Base-by-base conservation (phyloP, 495 filamentous ascomycete species). In the Talaromyces stipitatus region DNA sequence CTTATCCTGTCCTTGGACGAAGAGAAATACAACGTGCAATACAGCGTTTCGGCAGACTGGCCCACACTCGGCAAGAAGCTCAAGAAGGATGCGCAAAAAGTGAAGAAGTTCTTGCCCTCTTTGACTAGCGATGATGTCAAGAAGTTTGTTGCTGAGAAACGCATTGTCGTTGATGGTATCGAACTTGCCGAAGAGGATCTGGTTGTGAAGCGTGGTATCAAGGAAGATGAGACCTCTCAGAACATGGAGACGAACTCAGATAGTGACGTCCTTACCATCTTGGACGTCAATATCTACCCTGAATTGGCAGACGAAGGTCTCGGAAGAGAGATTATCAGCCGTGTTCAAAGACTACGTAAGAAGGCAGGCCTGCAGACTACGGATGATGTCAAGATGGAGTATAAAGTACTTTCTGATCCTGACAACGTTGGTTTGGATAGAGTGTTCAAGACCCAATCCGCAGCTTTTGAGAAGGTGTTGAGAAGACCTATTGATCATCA, bases 51-150 rank as follows among this genome's bases (percentile, higher is more conserved):
- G 27, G 94, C 90, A 8, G 94, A 98, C 71, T 97, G 92, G 89
- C 87, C 92, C 2, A 89, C 86, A 0, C 80, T 98, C 32, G 94
- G 94, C 58, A 96, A 96, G 82, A 97, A 97, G 74, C 78, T 97
- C 54, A 95, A 90, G 80, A 97, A 95, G 74, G 94, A 92, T 63
- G 88, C 86, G 51, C 83, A 84, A 61, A 90, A 84, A 69, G 91
- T 97, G 54, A 92, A 91, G 76, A 95, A 94, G 68, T 91, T 89
- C 16, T 75, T 98, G 41, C 92, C 92, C 18, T 75, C 71, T 46
- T 74, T 98, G 47, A 88, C 82, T 20, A 91, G 85, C 57, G 81
- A 89, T 12, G 78, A 96, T 59, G 90, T 95, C 23, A 85, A 87
- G 62, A 63, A 75, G 48, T 97, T 89, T 63, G 75, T 91, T 32